Base-by-base conservation (phyloP, 2,329 filamentous ascomycete species). In the Plenodomus tracheiphilus region DNA sequence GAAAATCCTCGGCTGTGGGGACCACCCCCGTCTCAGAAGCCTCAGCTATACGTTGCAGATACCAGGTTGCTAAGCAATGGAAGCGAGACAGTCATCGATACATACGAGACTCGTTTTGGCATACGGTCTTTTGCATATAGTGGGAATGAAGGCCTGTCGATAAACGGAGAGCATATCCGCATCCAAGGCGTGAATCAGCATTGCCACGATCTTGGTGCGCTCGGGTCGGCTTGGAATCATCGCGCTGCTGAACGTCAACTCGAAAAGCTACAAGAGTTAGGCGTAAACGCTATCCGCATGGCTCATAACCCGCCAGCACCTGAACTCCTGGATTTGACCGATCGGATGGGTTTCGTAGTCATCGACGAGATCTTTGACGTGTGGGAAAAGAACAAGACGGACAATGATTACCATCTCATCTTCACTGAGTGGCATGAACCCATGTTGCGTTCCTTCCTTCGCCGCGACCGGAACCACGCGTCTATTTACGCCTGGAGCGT, bases 261-360 rank as follows among this genome's bases (percentile, higher is more conserved):
- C 3, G 66, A 79, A 51, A 73, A 77, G n/a, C 66, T 82, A 1
- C 72, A 70, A 16, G 77, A 80, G 8, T 72, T 82, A 68, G 80
- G 80, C 9, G 61, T 58, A 53, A 82, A 82, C 49, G 75, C 77
- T 0, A 66, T 82, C 3, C 74, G 80, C 3, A 81, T 75, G 19
- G 75, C 79, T 0, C 80, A 83, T 60, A 82, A 82, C 61, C 79
- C 79, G 0, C 80, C 80, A 0, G 78, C 79, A 0, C 71, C 77
- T 0, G 79, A 81, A 51, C 62, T 81, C 0, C 71, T 83, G 1
- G 75, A 80, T 9, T 56, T 82, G 6, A 73, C 79, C 2, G 80
- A 83, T 55, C 60, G 66, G 2, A 64, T 78, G 61, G 79, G 79
- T 0, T 75, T 82, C 47, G 43, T 82, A 2, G 76, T 82, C 4